Evolutionary conservation across 1,284 basidiomycete genomes (phyloP), one percentile per base, ranked within the genome.

Genomic region (Chalciporus sp.): DNA sequence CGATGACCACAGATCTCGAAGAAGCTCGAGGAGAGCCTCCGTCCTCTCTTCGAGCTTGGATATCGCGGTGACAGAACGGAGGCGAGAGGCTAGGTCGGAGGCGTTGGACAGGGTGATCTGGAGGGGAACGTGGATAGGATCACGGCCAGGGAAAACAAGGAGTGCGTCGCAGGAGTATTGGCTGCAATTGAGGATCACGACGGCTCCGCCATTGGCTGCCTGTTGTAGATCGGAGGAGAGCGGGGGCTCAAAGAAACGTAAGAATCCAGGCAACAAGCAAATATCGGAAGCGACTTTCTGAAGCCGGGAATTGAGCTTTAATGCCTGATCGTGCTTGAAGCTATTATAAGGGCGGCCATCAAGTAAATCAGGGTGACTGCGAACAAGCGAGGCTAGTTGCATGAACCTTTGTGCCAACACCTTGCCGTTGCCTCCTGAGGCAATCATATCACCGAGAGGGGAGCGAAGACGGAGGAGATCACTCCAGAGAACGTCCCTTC

Each of bases 161-260:
- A 69, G 37, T 8, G 61, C 63, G 47, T 70, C 63, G 14, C 59
- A 66, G 10, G 58, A 52, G 33, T 59, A 51, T 39, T 43, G 35
- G 42, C 58, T 58, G 19, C 60, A 47, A 37, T 69, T 73, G 29
- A 74, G 48, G 42, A 72, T 52, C 29, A 74, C 65, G 14, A 74
- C 59, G 5, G 73, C 71, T 2, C 73, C 73, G 10, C 61, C 64
- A 4, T 45, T 52, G 14, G 69, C 62, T 5, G 62, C 67, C 7
- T 52, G 35, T 26, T 58, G 63, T 10, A 74, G 63, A 20, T 51
- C 50, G 4, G 48, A 11, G 47, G 64, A 69, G 4, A 64, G 49
- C 27, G 49, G 46, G 3, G 67, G 53, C 8, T 56, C 44, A 19
- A 69, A 49, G 33, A 57, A 57, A 7, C 56, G 44, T 20, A 48